These are phyloP conservation scores for Cryptomeria japonica DNA, from an alignment of 75 land plant genomes.

Conservation along the genomic window DNA sequence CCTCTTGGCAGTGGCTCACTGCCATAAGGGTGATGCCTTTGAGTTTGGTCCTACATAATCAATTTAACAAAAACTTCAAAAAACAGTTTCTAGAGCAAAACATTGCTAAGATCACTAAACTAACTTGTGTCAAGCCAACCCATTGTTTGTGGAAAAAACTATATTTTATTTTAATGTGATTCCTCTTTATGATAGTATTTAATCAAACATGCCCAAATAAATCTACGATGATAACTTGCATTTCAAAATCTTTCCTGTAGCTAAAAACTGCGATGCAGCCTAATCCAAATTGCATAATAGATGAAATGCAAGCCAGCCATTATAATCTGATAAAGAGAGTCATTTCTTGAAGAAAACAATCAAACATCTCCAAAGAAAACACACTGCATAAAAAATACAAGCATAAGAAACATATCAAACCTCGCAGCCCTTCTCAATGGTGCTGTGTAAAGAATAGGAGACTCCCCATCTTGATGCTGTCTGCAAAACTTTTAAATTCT, in stretches of 20 bases:
- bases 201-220: neutral
- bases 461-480: constrained; percentile 26
- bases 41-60: neutral
- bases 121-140: neutral
- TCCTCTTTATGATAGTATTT: neutral
- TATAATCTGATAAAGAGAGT: neutral
- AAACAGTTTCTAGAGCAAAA: neutral
- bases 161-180: neutral
- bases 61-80: constrained; percentile 3
- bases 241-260: neutral
- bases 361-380: neutral
- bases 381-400: neutral
- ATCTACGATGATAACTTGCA: neutral
- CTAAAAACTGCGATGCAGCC: neutral
- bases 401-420: constrained; percentile 11
- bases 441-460: neutral
- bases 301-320: neutral
- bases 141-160: neutral
- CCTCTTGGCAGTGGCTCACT: constrained; percentile 71
- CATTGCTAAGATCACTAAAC: neutral
- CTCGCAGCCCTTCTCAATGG: constrained; percentile 29
- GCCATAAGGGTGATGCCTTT: constrained; percentile 36
- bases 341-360: neutral
- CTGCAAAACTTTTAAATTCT: constrained; percentile 20
- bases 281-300: neutral